phyloP scores from a whole-genome alignment of 495 filamentous ascomycete species.

The Amniculicola lignicola region DNA sequence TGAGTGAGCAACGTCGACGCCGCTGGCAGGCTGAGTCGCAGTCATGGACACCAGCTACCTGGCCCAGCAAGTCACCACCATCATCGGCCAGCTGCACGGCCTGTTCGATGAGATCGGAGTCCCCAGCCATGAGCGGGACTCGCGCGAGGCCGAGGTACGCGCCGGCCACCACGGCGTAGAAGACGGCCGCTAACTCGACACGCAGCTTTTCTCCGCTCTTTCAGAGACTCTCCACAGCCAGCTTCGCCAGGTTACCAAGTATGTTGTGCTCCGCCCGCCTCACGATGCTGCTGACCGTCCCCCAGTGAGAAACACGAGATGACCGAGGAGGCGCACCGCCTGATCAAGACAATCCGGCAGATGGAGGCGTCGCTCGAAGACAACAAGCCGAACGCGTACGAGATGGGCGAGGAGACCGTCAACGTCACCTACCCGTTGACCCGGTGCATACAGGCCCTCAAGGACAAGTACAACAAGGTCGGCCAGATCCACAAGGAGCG shows the following conservation, averaged over 20 bases:
- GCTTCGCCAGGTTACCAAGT: conserved; percentile 70
- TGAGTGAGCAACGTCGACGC: conserved; percentile 15
- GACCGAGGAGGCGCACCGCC: conserved; percentile 78
- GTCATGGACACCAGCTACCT: conserved; percentile 87
- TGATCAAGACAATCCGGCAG: conserved; percentile 80
- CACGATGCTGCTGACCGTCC: conserved; percentile 20
- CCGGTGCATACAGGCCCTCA: conserved; percentile 70
- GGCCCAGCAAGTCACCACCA: conserved; percentile 88
- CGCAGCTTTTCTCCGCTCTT: conserved; percentile 79
- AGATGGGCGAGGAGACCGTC: conserved; percentile 61
- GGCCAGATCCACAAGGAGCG: conserved; percentile 80
- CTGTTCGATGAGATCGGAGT: conserved; percentile 97
- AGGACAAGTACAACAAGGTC: conserved; percentile 79
- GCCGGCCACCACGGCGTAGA: background rate
- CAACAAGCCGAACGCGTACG: conserved; percentile 58
- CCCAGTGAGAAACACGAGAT: conserved; percentile 80
- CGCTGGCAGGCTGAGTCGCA: conserved; percentile 23
- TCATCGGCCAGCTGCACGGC: conserved; percentile 83
- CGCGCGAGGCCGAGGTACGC: conserved; percentile 77
- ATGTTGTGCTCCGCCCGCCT: conserved; percentile 20
- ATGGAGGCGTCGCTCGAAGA: conserved; percentile 91
- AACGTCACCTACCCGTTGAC: conserved; percentile 76
- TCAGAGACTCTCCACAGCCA: conserved; percentile 86
- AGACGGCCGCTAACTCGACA: conserved; percentile 25
- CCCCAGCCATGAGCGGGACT: conserved; percentile 80